Evolutionary conservation across 306 rosid species (phyloP), one percentile per base, ranked within the genome.

Genomic region (Cucumis cinereus): DNA sequence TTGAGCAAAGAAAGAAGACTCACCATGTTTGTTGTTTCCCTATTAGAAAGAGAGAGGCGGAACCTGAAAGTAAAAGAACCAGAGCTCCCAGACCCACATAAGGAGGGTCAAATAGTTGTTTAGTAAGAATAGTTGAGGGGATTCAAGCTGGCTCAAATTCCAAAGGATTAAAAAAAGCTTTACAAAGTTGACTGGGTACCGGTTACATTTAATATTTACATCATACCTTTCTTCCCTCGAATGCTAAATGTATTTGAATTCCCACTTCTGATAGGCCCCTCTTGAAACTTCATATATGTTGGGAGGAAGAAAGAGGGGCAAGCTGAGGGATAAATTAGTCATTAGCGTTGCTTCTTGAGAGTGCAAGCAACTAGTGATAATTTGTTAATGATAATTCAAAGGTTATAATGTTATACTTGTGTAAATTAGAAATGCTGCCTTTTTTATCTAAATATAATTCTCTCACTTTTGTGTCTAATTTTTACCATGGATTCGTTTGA

Each of bases 291-390:
- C 73, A 38, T 30, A 38, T 66, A 38, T 38, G 28, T 19, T 38
- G 11, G 28, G 52, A 38, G 52, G 52, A 66, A 36, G 73, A 33
- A 19, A 63, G 73, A 38, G 50, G 72, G 72, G 8, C 28, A 35
- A 10, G 50, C 50, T 36, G 72, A 19, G 26, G 72, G 72, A 15
- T 64, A 64, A 38, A 26, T 38, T 64, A n/a, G 47, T 38, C 72
- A 64, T 64, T 64, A 30, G 68, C 72, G 8, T 8, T 8, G 68
- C 20, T 33, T 62, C 45, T 62, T 62, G 70, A 16, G 69, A 35
- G 45, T 62, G 70, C 47, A 62, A 62, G 64, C 36, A 26, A 59
- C 36, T 59, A 59, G 70, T 62, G 70, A 62, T 61, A 62, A 62
- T 62, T 8, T 35, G 68, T 28, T 61, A 15, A 15, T 28, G 41